Evolutionary conservation across 176 grass and related monocot species (phyloP).

Genomic region (barley (Hordeum vulgare)): MorexV3_pseudomolecules_assembly NC_058520.1:558046346-558046845

Average conservation of each 20-base stretch:
- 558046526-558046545: constrained; percentile 74
- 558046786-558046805: constrained; percentile 51
- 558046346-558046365: neutral
- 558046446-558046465: constrained; percentile 95
- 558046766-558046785: constrained; percentile 40
- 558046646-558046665: constrained; percentile 32
- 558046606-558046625: constrained; percentile 72
- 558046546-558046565: constrained; percentile 82
- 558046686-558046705: constrained; percentile 43
- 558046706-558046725: constrained; percentile 90
- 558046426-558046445: constrained; percentile 64
- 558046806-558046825: constrained; percentile 68
- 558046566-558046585: constrained; percentile 59
- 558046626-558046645: constrained; percentile 48
- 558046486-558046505: constrained; percentile 76
- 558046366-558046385: constrained; percentile 20
- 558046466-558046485: constrained; percentile 74
- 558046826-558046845: constrained; percentile 93
- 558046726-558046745: constrained; percentile 41
- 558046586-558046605: constrained; percentile 78
- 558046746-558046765: constrained; percentile 18
- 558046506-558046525: constrained; percentile 87
- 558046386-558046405: constrained; percentile 95
- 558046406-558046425: constrained; percentile 91
- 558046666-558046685: constrained; percentile 56